Base-by-base conservation (phyloP, 331 rosid species). In the Dryas integrifolia region DNA sequence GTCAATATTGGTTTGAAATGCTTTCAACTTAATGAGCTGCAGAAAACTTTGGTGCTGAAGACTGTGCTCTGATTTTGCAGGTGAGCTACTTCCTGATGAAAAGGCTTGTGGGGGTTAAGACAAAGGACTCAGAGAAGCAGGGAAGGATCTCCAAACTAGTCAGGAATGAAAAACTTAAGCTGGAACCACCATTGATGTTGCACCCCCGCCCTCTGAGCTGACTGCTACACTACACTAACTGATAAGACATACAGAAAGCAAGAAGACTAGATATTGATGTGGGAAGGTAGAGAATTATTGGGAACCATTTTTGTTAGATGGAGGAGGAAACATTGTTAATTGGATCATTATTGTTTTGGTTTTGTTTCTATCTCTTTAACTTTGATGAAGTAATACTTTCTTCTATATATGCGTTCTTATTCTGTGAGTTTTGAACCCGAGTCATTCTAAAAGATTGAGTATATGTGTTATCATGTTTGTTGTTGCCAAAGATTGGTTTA, bases 161-260 rank as follows among this genome's bases (percentile, higher is more conserved):
- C 0, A 94, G 89, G 84, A 85, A 65, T n/a, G 98, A 89, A 94
- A 94, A 91, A 73, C 85, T 94, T 9, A 94, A 88, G 98, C 98
- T 0, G 98, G 98, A 67, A 74, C 84, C 66, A 93, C 97, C 18
- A 88, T 93, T 12, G 95, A 93, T 0, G 84, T 88, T 39, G 97
- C 98, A 50, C 78, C 95, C 47, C 84, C 88, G 67, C 91, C 97
- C 39, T 86, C 70, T 88, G 79, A 88, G 72, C 71, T n/a, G 24
- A 21, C 24, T 21, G 24, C 24, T 21, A 21, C 12, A 71, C 12
- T 10, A 3, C 14, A 14, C 72, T 49, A 40, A 16, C 24, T n/a
- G 30, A 39, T 18, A 26, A 14, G 47, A 52, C 24, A 56, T 21
- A 21, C 24, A 21, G 24, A 21, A 82, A 78, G 72, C 47, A 41